phyloP scores from a whole-genome alignment of 108 stramenopile species.

The Chaetoceros tenuissimus region DNA sequence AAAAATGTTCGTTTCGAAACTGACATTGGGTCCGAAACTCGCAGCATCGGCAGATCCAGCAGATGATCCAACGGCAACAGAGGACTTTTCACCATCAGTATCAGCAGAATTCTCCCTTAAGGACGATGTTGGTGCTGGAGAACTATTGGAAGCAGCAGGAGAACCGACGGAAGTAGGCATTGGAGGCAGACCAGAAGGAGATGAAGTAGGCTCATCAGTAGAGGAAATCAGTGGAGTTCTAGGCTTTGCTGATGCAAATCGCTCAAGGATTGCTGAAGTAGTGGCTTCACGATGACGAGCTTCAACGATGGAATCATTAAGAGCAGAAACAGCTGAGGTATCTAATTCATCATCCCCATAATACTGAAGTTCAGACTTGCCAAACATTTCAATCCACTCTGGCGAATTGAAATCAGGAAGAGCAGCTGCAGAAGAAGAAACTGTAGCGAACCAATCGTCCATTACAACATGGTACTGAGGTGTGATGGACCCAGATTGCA shows the following conservation, averaged over 20 bases:
- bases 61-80: too few relatives aligned
- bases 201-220: neutral
- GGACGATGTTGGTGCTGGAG: neutral
- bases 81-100: neutral
- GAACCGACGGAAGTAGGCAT: neutral
- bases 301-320: neutral
- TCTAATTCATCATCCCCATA: constrained; percentile 8
- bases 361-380: constrained; percentile 7
- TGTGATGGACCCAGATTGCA: constrained; percentile 21
- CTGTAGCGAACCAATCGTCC: constrained; percentile 33
- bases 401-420: constrained; percentile 9
- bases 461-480: constrained; percentile 41
- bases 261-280: neutral
- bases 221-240: neutral
- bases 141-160: neutral
- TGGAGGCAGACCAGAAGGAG: neutral
- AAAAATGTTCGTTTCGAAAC: neutral
- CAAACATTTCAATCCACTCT: constrained; percentile 19
- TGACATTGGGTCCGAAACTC: neutral
- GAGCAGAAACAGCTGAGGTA: neutral
- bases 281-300: too few relatives aligned
- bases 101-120: neutral
- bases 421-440: neutral
- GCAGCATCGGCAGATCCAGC: neutral
- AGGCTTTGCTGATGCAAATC: neutral